Evolutionary conservation across 2,329 filamentous ascomycete species (phyloP).

Genomic region (Aureobasidium lini): DNA sequence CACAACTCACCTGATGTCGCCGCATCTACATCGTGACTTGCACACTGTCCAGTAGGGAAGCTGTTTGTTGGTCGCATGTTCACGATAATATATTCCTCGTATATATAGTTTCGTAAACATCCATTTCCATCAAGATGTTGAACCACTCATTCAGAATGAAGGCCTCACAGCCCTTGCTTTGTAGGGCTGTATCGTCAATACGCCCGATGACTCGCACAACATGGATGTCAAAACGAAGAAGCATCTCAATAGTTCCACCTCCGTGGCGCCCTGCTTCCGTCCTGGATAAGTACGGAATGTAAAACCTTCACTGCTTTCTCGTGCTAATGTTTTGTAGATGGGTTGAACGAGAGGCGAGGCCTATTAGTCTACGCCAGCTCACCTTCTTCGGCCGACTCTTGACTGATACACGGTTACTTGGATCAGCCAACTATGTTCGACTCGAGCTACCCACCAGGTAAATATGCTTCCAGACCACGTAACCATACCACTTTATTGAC

Average conservation of each 20-base stretch:
- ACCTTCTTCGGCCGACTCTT: slow-evolving; percentile 95
- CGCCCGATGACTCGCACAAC: slow-evolving; percentile 7
- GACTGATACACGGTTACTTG: slow-evolving; percentile 80
- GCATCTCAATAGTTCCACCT: slow-evolving; percentile 32
- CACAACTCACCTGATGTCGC: slow-evolving; percentile 11
- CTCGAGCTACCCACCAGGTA: slow-evolving; percentile 84
- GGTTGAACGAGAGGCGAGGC: slow-evolving; percentile 84
- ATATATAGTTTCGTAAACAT: neutral
- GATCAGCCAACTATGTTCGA: slow-evolving; percentile 94
- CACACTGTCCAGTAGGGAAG: neutral
- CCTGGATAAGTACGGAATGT: slow-evolving; percentile 48
- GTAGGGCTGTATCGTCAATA: neutral
- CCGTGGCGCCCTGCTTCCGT: slow-evolving; percentile 52
- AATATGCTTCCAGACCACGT: slow-evolving; percentile 13
- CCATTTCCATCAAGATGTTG: neutral
- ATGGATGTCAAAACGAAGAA: slow-evolving; percentile 6
- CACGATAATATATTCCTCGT: neutral
- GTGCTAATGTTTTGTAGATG: slow-evolving; percentile 51
- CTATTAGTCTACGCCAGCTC: slow-evolving; percentile 92
- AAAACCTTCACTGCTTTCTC: neutral
- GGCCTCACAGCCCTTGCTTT: slow-evolving; percentile 4
- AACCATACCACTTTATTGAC: neutral
- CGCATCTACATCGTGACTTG: neutral
- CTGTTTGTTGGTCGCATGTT: neutral
- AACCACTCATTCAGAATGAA: slow-evolving; percentile 2